A percentile compares a stretch with the other conserved stretches of the same genome.
These are phyloP conservation scores for Leptomonas pyrrhocoris DNA, from an alignment of 208 protist genomes.

Conservation along the genomic window DNA sequence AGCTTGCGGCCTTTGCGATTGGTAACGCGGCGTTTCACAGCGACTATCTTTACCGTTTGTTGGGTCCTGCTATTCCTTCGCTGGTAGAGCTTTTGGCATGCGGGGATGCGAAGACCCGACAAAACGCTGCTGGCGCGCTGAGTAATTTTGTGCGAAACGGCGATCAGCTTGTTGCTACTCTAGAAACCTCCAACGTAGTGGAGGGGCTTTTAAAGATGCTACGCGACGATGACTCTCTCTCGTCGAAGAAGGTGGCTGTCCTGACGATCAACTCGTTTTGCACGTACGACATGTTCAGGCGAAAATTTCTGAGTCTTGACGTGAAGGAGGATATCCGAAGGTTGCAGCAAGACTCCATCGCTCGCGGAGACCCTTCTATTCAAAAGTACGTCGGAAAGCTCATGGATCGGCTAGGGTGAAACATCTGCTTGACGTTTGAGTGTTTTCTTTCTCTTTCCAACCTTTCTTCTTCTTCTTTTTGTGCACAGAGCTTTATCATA, in stretches of 20 bases:
- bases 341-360: conserved; percentile 48
- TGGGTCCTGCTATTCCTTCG: conserved; percentile 76
- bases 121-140: conserved; percentile 94
- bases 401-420: conserved; percentile 25
- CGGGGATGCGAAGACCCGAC: conserved; percentile 93
- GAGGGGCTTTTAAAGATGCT: conserved; percentile 82
- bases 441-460: conserved; percentile 3
- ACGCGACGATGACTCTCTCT: conserved; percentile 56
- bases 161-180: conserved; percentile 54
- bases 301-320: conserved; percentile 58
- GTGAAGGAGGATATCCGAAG: conserved; percentile 60
- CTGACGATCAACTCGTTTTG: conserved; percentile 93
- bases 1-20: conserved; percentile 95
- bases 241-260: conserved; percentile 81
- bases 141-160: conserved; percentile 96
- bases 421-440: background rate
- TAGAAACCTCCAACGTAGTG: conserved; percentile 73
- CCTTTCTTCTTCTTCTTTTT: background rate
- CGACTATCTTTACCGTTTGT: conserved; percentile 78
- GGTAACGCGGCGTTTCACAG: conserved; percentile 96
- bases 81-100: conserved; percentile 80
- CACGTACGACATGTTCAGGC: conserved; percentile 78
- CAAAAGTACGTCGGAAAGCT: conserved; percentile 67
- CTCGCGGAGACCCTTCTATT: conserved; percentile 58
- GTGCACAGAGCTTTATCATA: conserved; percentile 1